Base-by-base conservation (phyloP, 345 rosid genomes). In the Carallia brachiata region DNA sequence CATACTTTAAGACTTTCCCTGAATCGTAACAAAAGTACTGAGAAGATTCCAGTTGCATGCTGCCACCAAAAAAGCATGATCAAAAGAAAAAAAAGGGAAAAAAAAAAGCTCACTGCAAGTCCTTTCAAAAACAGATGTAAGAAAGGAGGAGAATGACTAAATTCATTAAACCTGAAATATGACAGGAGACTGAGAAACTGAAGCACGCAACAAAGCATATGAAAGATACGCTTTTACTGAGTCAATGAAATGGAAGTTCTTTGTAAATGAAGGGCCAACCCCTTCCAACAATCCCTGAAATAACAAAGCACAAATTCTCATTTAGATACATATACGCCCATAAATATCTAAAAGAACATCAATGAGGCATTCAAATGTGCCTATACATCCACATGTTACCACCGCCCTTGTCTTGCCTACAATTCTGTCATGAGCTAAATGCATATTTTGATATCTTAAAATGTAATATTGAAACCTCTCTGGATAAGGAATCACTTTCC, bases 161-260 rank as follows among this genome's bases (percentile, higher is more conserved):
- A 74, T 48, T 40, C 62, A 71, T 52, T 63, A 70, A 95, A 32
- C 99, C 97, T 95, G 97, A 88, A 92, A 95, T 78, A 92, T 89
- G 83, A 80, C 85, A 61, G 90, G 77, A 69, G 97, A 95, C 52
- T 88, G 97, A 40, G 99, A 87, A 78, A 95, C 96, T 39, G 99
- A 89, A 72, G 99, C 97, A 65, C 97, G 87, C 84, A 92, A 78
- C 76, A 95, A 83, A 80, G 97, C 97, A 83, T 90, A 95, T 19
- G 97, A 92, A 69, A 92, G 97, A 82, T 91, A 92, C 36, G 97
- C 96, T 89, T 95, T 95, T 67, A 95, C 93, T 47, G 99, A 95
- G 79, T 95, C 99, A 73, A 95, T 95, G 80, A 95, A 92, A 82
- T 95, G 96, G 74, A 92, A 90, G 76, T 92, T 88, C 87, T 90